Evolutionary conservation across 805 yeast genomes (phyloP), one percentile per base, ranked within the genome.

Genomic region (Crinitomyces ghanaensis): DNA sequence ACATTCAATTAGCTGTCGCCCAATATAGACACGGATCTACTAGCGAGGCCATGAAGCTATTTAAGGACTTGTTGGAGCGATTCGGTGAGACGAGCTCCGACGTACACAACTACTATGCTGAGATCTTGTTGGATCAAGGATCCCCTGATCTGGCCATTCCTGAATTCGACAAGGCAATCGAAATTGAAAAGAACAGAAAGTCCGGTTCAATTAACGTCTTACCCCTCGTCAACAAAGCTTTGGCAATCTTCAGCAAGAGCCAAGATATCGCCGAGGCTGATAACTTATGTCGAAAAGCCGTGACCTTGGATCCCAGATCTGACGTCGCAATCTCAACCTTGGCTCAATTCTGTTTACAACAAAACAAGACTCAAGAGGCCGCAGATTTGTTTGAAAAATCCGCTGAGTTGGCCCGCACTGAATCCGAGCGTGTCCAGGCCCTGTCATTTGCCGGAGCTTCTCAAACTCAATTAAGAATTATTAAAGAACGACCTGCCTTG

Each of bases 91-190:
- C 86, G 16, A 70, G 80, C 34, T 83, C 97, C 36, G 95, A 84
- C 58, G 79, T 85, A 48, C 93, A 91, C 63, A 86, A 84, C 65
- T 91, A 85, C 61, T 85, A 77, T 54, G 98, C 97, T 52, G 98
- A 91, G 64, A 77, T 88, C 32, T 68, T 88, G 50, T 76, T 82
- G 42, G 96, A 88, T 55, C 70, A 70, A 49, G 79, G 78, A 53
- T 83, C 81, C 47, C 60, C 71, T 36, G 68, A 57, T 19, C 77
- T 70, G 40, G 95, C 97, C 37, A 59, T 73, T 39, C 73, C 74
- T 52, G 86, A 84, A 62, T 88, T 85, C 55, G 95, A 86, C 43
- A 70, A 72, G 49, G 84, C 97, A 35, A 77, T 76, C 35, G 74
- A 81, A 57, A 67, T 91, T 52, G 96, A 88, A 64, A 39, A 45